Evolutionary conservation across 768 basidiomycete genomes (phyloP).

Genomic region (Boletus rubroflammeus): DNA sequence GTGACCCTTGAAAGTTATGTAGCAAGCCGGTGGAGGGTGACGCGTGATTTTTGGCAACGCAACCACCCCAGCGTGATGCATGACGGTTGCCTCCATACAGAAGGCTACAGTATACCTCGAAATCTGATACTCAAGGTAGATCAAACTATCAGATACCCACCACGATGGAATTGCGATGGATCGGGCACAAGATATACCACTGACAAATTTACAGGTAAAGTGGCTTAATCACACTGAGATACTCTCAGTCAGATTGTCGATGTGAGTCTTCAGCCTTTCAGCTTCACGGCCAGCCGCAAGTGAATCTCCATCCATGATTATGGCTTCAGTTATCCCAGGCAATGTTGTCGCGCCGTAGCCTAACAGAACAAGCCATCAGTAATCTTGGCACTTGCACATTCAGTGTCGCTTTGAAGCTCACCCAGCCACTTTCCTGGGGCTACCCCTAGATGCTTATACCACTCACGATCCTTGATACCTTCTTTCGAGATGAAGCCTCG

Average conservation of each 20-base stretch:
- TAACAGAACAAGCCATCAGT: slow-evolving; percentile 25
- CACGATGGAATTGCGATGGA: background rate
- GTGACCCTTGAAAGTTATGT: too few species aligned
- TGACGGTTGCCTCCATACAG: too few species aligned
- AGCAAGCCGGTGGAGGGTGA: too few species aligned
- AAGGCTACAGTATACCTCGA: too few species aligned
- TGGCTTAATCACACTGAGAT: slow-evolving; percentile 17
- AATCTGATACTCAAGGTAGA: background rate
- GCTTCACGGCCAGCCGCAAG: slow-evolving; percentile 62
- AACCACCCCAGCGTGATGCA: too few species aligned
- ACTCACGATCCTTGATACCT: slow-evolving; percentile 78
- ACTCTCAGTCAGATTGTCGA: slow-evolving; percentile 47
- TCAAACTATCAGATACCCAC: background rate
- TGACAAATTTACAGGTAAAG: background rate
- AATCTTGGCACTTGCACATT: background rate
- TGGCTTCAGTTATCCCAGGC: slow-evolving; percentile 77
- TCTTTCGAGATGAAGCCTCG: slow-evolving; percentile 78
- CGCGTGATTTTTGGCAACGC: too few species aligned
- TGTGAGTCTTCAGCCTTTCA: slow-evolving; percentile 49
- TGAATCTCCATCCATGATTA: slow-evolving; percentile 64
- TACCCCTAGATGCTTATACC: slow-evolving; percentile 88
- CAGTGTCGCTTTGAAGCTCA: slow-evolving; percentile 30
- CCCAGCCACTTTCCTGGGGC: slow-evolving; percentile 88
- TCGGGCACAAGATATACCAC: background rate
- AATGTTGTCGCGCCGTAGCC: slow-evolving; percentile 87